phyloP scores from a whole-genome alignment of 371 early-diverging fungal genomes.

The Dichotomocladium elegans region DNA sequence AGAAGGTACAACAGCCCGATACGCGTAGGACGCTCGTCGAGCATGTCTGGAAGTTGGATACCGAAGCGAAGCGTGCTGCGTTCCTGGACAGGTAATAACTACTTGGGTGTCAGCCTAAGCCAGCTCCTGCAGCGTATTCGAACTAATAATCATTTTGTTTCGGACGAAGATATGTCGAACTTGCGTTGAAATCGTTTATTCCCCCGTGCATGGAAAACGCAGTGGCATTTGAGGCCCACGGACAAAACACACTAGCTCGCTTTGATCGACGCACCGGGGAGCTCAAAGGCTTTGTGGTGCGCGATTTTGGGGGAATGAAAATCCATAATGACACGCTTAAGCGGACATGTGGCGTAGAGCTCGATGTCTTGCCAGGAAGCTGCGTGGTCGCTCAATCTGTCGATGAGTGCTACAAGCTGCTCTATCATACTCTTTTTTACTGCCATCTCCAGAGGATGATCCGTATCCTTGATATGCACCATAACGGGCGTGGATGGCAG shows the following conservation, averaged over 20 bases:
- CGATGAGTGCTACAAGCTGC: constrained; percentile 55
- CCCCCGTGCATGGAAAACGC: constrained; percentile 63
- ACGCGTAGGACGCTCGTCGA: constrained; percentile 46
- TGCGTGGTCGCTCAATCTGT: constrained; percentile 49
- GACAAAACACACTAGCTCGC: constrained; percentile 65
- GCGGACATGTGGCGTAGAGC: constrained; percentile 32
- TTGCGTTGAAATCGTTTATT: constrained; percentile 58
- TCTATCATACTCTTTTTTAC: constrained; percentile 68
- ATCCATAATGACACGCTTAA: constrained; percentile 56
- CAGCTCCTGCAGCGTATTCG: background rate
- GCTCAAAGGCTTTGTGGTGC: constrained; percentile 62
- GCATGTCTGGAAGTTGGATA: constrained; percentile 52
- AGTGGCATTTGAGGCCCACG: constrained; percentile 73
- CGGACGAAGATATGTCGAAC: constrained; percentile 31
- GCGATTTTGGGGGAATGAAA: constrained; percentile 76
- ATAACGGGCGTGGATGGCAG: constrained; percentile 63
- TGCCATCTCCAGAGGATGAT: constrained; percentile 64
- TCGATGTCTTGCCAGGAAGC: constrained; percentile 57
- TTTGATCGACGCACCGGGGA: constrained; percentile 53
- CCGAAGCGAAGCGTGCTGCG: constrained; percentile 43
- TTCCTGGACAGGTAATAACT: constrained; percentile 39
- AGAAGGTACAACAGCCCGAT: constrained; percentile 46
- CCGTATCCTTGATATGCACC: constrained; percentile 61
- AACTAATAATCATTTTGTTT: background rate
- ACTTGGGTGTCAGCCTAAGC: no score